Base-by-base conservation (phyloP, 768 basidiomycete species). In the Boletus sp. region DNA sequence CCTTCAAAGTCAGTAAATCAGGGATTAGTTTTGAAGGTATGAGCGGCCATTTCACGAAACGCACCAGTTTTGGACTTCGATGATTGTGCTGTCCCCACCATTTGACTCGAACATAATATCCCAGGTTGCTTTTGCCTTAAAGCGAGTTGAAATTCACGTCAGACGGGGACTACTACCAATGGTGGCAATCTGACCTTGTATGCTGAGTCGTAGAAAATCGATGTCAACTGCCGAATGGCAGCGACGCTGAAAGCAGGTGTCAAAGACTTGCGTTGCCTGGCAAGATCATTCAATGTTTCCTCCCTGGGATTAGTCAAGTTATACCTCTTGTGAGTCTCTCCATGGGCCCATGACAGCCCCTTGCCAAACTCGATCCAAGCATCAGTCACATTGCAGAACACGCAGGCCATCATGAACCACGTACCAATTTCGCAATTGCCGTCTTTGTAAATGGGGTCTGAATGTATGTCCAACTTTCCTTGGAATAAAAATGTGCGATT, bases 161-260 rank as follows among this genome's bases (percentile, higher is more conserved):
- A 46, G 8, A 46, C 25, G n/a, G n/a, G 13, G 2, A 15, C 17
- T 0, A 23, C 2, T 23, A 35, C 7, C 21, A 2, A 2, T 21
- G 6, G 8, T 14, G 6, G 14, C 5, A 2, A 14, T 25, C 44
- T 23, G 15, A 59, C 58, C 58, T 59, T 59, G 51, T 59, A 47
- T 11, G 51, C 76, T 0, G 74, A 73, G 45, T 77, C 72, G 33
- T 68, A 77, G 53, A 77, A 77, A 2, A 77, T 63, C 0, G 68
- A 53, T 4, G 73, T 71, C 8, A 74, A 46, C 27, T 63, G 60
- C 5, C 74, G 70, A 47, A 77, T 68, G 0, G 75, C 74, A 14
- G 71, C 55, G 39, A 72, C 67, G 49, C 11, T 73, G 59, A 78
- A 77, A 0, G 67, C 77, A 11, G 76, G 72, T 0, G 68, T 62